Base-by-base conservation (phyloP, 1,284 basidiomycete species). In the Sphaerobolus stellatus region DNA sequence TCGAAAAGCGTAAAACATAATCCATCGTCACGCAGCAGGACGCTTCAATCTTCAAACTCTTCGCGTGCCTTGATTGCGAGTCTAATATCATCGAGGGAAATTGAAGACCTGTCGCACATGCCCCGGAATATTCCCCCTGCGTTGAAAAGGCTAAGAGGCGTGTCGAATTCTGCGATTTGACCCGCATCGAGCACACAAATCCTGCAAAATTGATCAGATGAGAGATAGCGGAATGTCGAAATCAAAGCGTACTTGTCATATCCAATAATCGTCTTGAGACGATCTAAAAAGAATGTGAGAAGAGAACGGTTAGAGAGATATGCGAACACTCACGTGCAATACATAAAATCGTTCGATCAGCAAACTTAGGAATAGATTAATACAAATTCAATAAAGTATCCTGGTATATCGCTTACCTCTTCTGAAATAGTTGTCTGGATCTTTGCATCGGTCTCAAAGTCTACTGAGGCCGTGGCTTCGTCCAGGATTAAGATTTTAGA, bases 341-440 rank as follows among this genome's bases (percentile, higher is more conserved):
- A 65, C 87, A 92, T 8, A 92, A 68, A 49, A 92, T 83, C 0
- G 92, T 94, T 50, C 87, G 82, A 65, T 89, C 83, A 44, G 75
- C 73, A 72, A 94, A 94, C 52, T 54, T 34, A 52, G n/a, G 4
- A n/a, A 33, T 33, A 25, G 27, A 27, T 27, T 22, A 50, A 16
- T 50, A 27, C 4, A n/a, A 40, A 18, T 16, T n/a, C n/a, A n/a
- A 6, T 27, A 44, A 22, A 41, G 24, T 25, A 6, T 25, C 11
- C 3, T 16, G 29, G 27, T 34, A 4, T 3, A 13, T 18, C 5
- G 48, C 52, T 36, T n/a, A 54, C 52, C 72, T 93, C 91, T 45
- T 77, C 77, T 2, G 88, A 79, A 59, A 95, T 94, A n/a, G 92
- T 94, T 58, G 85, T 78, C 67, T 94, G 91, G 57, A 94, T 92